Percentiles rank a stretch among this genome's conserved stretches.
Evolutionary conservation across 208 protist genomes (phyloP).

Genomic region (Acanthamoeba lenticulata): DNA sequence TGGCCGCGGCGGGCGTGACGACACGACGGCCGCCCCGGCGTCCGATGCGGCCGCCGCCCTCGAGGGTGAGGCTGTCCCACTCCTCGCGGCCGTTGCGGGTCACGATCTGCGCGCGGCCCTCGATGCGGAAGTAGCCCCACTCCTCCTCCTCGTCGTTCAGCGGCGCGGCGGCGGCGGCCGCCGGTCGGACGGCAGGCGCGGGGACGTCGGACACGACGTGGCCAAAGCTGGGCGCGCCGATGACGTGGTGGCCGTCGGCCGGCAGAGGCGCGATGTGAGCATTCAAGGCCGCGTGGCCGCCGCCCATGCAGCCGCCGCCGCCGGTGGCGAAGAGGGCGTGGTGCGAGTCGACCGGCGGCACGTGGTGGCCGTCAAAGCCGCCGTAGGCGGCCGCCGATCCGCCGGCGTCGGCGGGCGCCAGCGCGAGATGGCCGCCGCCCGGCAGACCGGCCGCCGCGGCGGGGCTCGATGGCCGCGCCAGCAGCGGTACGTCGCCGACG

Average conservation of each 20-base stretch:
- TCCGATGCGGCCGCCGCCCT: not conserved
- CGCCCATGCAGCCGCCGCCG: not conserved
- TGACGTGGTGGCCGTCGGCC: not conserved
- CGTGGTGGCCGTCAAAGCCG: not conserved
- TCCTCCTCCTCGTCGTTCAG: not conserved
- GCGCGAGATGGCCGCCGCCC: not conserved
- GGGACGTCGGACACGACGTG: not conserved
- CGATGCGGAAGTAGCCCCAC: not conserved
- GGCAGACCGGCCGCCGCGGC: not conserved
- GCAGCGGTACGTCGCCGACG: too few relatives aligned
- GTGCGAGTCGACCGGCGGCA: not conserved
- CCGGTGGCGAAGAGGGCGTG: not conserved
- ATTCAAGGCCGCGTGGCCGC: not conserved
- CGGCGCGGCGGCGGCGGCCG: not conserved
- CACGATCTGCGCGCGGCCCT: not conserved
- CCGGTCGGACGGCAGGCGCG: not conserved
- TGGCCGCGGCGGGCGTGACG: not conserved
- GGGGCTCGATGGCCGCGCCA: too few relatives aligned
- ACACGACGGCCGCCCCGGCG: not conserved
- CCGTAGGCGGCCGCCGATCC: not conserved
- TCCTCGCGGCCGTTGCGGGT: not conserved
- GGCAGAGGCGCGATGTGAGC: not conserved
- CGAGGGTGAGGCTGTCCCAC: not conserved
- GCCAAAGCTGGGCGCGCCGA: not conserved
- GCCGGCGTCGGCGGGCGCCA: not conserved